Conservation (phyloP, 768 basidiomycete species). For the Leccinum imitatum region DNA sequence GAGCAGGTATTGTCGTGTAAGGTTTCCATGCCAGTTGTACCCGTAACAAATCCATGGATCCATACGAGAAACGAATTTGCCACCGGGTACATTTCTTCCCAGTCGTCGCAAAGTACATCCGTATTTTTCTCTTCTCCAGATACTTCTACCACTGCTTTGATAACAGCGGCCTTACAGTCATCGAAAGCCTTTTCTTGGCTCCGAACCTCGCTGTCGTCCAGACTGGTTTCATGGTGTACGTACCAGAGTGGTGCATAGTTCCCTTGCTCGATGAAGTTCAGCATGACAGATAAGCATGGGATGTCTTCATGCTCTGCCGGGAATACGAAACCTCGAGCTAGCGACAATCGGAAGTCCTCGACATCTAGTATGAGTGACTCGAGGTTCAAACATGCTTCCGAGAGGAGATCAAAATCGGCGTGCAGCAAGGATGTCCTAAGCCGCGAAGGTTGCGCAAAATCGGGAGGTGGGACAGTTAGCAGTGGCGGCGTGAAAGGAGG, state of each 20-base stretch:
- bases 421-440: constrained; percentile 49
- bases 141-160: constrained; percentile 84
- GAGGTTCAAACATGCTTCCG: constrained; percentile 71
- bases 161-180: constrained; percentile 81
- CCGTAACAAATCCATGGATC: constrained; percentile 59
- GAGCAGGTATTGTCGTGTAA: constrained; percentile 3
- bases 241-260: constrained; percentile 68
- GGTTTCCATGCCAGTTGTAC: constrained; percentile 24
- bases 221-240: constrained; percentile 32
- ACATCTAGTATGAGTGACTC: constrained; percentile 79
- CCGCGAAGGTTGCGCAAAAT: constrained; percentile 41
- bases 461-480: constrained; percentile 35
- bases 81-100: constrained; percentile 55
- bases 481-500: constrained; percentile 56
- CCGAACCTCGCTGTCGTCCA: constrained; percentile 47
- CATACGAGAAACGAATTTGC: constrained; percentile 70
- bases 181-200: constrained; percentile 72
- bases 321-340: constrained; percentile 65
- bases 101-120: constrained; percentile 75
- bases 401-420: constrained; percentile 69
- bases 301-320: constrained; percentile 55
- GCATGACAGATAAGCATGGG: constrained; percentile 59
- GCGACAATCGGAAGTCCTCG: constrained; percentile 68
- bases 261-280: constrained; percentile 75
- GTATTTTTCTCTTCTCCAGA: constrained; percentile 79